phyloP scores from a whole-genome alignment of 2,329 filamentous ascomycete species.

The Grosmannia clavigera region DNA sequence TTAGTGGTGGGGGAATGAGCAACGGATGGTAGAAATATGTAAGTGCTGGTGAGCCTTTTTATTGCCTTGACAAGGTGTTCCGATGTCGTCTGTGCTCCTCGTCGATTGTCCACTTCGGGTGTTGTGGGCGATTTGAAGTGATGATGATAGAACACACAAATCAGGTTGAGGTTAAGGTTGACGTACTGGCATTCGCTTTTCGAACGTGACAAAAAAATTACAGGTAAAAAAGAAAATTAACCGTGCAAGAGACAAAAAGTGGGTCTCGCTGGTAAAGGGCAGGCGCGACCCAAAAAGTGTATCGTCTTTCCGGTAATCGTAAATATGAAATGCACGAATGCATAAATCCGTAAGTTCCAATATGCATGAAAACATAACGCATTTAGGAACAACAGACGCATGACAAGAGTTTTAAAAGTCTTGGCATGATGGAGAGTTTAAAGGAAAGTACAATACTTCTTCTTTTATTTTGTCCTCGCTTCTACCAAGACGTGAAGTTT shows the following conservation, averaged over 20 bases:
- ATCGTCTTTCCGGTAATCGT: neutral
- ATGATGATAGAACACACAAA: neutral
- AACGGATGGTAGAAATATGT: neutral
- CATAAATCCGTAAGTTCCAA: neutral
- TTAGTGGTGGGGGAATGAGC: neutral
- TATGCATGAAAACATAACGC: neutral
- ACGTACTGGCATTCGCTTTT: neutral
- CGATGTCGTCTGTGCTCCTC: neutral
- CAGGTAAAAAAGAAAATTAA: neutral
- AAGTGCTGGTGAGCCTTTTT: neutral
- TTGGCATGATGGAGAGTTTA: too few relatives aligned
- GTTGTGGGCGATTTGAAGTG: neutral
- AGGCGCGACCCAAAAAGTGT: neutral
- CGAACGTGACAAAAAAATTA: slow-evolving; percentile 1
- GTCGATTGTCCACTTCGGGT: neutral
- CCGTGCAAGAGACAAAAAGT: neutral
- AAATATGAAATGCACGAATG: neutral
- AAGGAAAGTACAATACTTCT: too few relatives aligned
- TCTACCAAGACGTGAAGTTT: too few relatives aligned
- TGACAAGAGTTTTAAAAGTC: too few relatives aligned
- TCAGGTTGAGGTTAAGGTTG: neutral
- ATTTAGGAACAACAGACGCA: too few relatives aligned
- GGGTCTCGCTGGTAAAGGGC: neutral
- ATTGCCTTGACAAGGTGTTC: neutral
- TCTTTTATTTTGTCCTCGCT: too few relatives aligned